Percentiles rank a stretch among this genome's conserved stretches.
Conservation (phyloP, 1,284 basidiomycete genomes). For the Apiotrichum gamsii region DNA sequence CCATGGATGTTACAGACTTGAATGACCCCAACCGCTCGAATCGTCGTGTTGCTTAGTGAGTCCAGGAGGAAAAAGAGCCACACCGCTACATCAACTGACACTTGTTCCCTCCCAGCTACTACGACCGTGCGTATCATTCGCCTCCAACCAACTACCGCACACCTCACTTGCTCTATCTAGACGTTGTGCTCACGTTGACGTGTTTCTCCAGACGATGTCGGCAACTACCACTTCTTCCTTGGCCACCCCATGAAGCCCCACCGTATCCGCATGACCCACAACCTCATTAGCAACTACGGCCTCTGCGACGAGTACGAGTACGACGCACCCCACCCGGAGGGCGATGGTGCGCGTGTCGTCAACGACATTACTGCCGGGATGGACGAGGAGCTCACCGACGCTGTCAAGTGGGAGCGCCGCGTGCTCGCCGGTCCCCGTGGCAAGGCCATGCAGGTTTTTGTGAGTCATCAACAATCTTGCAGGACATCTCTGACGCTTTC, state of each 20-base stretch:
- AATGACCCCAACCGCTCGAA: conserved; percentile 18
- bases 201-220: conserved; percentile 35
- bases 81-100: neutral
- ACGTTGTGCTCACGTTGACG: neutral
- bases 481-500: too few relatives aligned
- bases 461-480: too few relatives aligned
- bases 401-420: conserved; percentile 26
- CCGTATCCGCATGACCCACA: conserved; percentile 85
- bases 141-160: too few relatives aligned
- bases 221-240: conserved; percentile 65
- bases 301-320: conserved; percentile 50
- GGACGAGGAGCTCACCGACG: conserved; percentile 20
- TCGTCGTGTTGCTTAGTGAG: conserved; percentile 22
- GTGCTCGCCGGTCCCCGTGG: conserved; percentile 31
- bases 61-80: neutral
- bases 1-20: conserved; percentile 17
- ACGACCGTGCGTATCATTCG: conserved; percentile 27
- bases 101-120: conserved; percentile 23
- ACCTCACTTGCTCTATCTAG: neutral
- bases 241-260: conserved; percentile 95
- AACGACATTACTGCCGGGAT: conserved; percentile 22
- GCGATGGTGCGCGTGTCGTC: conserved; percentile 24
- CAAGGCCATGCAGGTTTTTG: conserved; percentile 76
- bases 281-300: conserved; percentile 81
- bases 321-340: conserved; percentile 21